phyloP scores from a whole-genome alignment of 1,284 basidiomycete genomes.

The Marasmius fiardii region DNA sequence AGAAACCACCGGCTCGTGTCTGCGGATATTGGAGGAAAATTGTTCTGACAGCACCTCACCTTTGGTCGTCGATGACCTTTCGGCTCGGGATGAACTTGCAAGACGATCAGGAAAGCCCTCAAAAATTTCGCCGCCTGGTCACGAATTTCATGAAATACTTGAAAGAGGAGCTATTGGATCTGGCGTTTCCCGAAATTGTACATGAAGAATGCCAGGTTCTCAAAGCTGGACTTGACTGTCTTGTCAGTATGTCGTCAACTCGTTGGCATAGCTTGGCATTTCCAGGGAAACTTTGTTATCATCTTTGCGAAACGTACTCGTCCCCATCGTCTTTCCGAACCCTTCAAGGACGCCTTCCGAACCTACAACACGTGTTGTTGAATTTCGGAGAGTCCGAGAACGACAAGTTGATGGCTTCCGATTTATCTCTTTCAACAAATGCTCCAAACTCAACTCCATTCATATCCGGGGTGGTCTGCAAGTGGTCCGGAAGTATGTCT shows the following conservation, averaged over 20 bases:
- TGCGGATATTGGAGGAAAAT: neutral
- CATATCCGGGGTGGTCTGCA: too few relatives aligned
- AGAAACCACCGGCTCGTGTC: neutral
- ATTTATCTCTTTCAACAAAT: neutral
- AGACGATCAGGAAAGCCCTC: neutral
- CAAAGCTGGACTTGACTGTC: neutral
- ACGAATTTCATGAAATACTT: neutral
- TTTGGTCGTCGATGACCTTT: neutral
- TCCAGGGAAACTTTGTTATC: neutral
- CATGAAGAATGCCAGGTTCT: neutral
- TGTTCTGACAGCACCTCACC: neutral
- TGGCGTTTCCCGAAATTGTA: neutral
- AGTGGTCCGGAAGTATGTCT: too few relatives aligned
- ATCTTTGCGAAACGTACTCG: neutral
- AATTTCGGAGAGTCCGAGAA: neutral
- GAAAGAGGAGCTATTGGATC: neutral
- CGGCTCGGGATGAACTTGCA: neutral
- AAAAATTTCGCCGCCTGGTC: neutral
- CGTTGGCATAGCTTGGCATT: neutral
- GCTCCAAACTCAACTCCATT: too few relatives aligned
- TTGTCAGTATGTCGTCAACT: neutral
- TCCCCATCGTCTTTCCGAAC: neutral
- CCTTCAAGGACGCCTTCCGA: neutral
- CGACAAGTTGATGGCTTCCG: neutral
- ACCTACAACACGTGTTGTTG: neutral